phyloP scores from a whole-genome alignment of 2,329 filamentous ascomycete species.

The Trichoderma breve region DNA sequence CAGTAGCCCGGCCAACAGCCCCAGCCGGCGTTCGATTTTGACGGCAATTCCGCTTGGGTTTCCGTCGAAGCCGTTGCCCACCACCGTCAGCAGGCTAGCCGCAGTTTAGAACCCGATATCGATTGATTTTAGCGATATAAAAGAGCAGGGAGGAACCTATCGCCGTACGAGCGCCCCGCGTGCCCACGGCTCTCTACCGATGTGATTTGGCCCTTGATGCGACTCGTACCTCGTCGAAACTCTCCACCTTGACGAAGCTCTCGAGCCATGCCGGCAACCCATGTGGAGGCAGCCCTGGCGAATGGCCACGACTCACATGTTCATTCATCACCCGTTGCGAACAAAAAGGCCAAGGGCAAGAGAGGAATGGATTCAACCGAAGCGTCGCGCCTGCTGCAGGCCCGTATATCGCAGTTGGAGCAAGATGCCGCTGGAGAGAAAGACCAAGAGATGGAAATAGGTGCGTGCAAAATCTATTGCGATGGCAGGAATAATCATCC shows the following conservation, averaged over 20 bases:
- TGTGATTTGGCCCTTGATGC: constrained; percentile 21
- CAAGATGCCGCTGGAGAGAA: constrained; percentile 90
- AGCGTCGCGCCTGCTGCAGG: constrained; percentile 85
- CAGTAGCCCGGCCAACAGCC: constrained; percentile 15
- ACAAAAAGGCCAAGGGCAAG: constrained; percentile 81
- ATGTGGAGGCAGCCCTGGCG: constrained; percentile 41
- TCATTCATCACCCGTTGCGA: constrained; percentile 43
- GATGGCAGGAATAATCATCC: not conserved
- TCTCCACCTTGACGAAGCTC: constrained; percentile 21
- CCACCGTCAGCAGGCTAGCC: not conserved
- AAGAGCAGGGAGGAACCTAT: not conserved
- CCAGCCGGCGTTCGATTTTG: constrained; percentile 14
- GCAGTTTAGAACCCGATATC: not conserved
- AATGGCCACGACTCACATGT: constrained; percentile 43
- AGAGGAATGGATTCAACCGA: constrained; percentile 83
- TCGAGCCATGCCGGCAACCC: constrained; percentile 40
- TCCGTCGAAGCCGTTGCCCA: constrained; percentile 15
- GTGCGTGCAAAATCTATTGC: constrained; percentile 49
- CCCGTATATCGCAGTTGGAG: constrained; percentile 93
- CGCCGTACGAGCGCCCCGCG: not conserved
- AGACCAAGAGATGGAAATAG: constrained; percentile 93
- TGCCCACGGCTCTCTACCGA: constrained; percentile 2
- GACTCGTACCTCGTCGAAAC: constrained; percentile 8
- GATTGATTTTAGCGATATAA: constrained; percentile 3
- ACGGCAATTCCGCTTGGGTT: constrained; percentile 1